A percentile compares a stretch with the other conserved stretches of the same genome.
Conservation (phyloP, 805 yeast species). For the Candida broadrunensis region DNA sequence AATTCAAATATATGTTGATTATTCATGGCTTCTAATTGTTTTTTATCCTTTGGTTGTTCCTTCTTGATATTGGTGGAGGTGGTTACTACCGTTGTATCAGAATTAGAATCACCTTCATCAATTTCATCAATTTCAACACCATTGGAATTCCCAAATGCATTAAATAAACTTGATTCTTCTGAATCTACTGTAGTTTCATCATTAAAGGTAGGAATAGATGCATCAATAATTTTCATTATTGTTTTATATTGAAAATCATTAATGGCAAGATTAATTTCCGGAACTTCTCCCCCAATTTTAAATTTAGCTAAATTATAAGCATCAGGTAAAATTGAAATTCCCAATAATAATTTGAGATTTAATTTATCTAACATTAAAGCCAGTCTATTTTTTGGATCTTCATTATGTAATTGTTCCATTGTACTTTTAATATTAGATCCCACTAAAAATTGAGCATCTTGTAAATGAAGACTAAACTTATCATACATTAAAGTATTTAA, state of each 20-base stretch:
- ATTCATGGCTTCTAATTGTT: slow-evolving; percentile 1
- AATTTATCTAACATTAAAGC: slow-evolving; percentile 73
- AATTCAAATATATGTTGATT: slow-evolving; percentile 71
- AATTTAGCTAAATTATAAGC: slow-evolving; percentile 72
- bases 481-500: slow-evolving; percentile 86
- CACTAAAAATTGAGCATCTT: slow-evolving; percentile 84
- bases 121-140: slow-evolving; percentile 16
- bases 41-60: neutral
- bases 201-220: slow-evolving; percentile 52
- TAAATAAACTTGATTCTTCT: slow-evolving; percentile 32
- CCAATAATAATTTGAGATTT: slow-evolving; percentile 69
- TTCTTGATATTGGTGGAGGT: neutral
- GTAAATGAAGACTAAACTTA: slow-evolving; percentile 69
- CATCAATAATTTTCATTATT: slow-evolving; percentile 72
- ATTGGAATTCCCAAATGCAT: slow-evolving; percentile 24
- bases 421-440: slow-evolving; percentile 82
- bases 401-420: slow-evolving; percentile 61
- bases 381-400: slow-evolving; percentile 34
- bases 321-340: slow-evolving; percentile 80
- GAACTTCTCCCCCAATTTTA: slow-evolving; percentile 73
- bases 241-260: slow-evolving; percentile 91
- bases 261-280: slow-evolving; percentile 64
- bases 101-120: slow-evolving; percentile 1
- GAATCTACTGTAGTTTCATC: slow-evolving; percentile 27
- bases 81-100: neutral